Base-by-base conservation (phyloP, 495 filamentous ascomycete species). In the Lepraria neglecta region DNA sequence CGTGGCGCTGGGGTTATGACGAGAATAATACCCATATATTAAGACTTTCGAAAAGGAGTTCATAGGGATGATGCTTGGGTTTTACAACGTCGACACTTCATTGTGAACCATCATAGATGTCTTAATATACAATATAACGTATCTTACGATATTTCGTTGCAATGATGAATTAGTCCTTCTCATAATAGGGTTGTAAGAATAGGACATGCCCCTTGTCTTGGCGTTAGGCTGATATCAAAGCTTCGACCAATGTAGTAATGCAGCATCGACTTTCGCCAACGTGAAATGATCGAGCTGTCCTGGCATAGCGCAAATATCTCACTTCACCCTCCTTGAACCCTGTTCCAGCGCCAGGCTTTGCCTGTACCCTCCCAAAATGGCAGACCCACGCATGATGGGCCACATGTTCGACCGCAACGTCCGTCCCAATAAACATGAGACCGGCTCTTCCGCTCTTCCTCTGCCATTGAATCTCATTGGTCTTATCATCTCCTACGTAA, bases 381-480 rank as follows among this genome's bases (percentile, higher is more conserved):
- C 56, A 10, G 62, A 61, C 38, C 57, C 65, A 44, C 31, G 54
- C 71, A 72, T 71, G 65, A 77, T 80, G 77, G 71, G 56, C 64
- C 78, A 77, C 54, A 79, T 80, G 73, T 78, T 80, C 59, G 74
- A 74, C 56, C 72, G 74, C 59, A 74, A 65, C 60, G 68, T 79
- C 59, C 60, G 60, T 31, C 66, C 63, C 11, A 38, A 59, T 19
- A 47, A n/a, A 10, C 21, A 40, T 3, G 61, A 50, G 17, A 62
- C 27, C 42, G 55, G 69, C 21, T 69, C 71, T 5, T 73, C 72
- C 56, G 58, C 78, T 56, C 65, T 80, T 67, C 70, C 72, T n/a
- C 70, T 85, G 15, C 83, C 83, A 30, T 69, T 86, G 64, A 82
- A 85, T 64, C 66, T 86, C 53, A 78, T 86, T 60, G 79, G 74